Conservation (phyloP, 441 rosid species). For the Eutrema salsugineum region DNA sequence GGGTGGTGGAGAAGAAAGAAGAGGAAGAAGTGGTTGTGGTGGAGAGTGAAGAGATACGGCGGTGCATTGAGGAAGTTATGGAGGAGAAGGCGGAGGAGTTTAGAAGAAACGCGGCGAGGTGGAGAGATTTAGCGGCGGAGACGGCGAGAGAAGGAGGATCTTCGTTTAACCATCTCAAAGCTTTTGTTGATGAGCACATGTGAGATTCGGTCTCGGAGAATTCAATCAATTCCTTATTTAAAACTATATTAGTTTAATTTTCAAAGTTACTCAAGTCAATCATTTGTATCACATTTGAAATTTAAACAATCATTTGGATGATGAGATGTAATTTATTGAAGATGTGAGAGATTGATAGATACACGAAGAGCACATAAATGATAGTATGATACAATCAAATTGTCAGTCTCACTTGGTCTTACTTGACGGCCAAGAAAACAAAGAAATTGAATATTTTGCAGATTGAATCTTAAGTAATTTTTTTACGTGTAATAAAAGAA, state of each 20-base stretch:
- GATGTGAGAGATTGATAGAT: slow-evolving; percentile 2
- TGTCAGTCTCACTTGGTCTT: slow-evolving; percentile 7
- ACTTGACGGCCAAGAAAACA: slow-evolving; percentile 18
- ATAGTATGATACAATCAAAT: slow-evolving; percentile 21
- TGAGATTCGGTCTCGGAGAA: neutral
- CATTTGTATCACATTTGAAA: neutral
- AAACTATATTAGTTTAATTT: neutral
- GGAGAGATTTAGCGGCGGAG: slow-evolving; percentile 49
- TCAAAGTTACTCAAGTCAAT: neutral
- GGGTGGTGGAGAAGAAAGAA: slow-evolving; percentile 31
- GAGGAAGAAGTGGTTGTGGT: slow-evolving; percentile 35
- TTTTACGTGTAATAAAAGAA: slow-evolving; percentile 6
- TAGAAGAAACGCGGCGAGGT: slow-evolving; percentile 24
- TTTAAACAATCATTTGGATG: neutral
- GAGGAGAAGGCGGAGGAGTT: slow-evolving; percentile 34
- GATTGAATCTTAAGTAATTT: slow-evolving; percentile 9
- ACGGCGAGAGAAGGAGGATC: slow-evolving; percentile 52
- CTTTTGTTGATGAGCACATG: slow-evolving; percentile 35
- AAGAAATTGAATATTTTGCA: slow-evolving; percentile 4
- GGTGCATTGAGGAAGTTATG: slow-evolving; percentile 56
- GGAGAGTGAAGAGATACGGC: slow-evolving; percentile 41
- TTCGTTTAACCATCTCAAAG: slow-evolving; percentile 45
- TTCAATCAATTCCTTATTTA: neutral
- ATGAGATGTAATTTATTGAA: slow-evolving; percentile 3
- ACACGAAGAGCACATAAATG: neutral